Evolutionary conservation across 1,139 yeast genomes (phyloP).

Genomic region (Blastobotrys persicus): DNA sequence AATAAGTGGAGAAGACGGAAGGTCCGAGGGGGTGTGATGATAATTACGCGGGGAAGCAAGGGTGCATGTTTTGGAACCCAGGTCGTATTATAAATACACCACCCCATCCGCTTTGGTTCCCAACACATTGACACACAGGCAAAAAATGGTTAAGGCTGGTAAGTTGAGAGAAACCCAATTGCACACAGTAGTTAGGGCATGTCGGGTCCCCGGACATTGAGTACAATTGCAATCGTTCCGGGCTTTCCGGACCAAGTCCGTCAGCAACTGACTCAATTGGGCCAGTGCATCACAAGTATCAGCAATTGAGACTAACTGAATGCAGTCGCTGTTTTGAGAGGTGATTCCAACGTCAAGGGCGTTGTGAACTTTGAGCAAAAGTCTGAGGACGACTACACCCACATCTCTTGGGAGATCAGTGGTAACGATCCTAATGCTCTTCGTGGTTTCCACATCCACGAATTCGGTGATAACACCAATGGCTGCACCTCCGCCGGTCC

Average conservation of each 20-base stretch:
- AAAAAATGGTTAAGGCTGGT: slow-evolving; percentile 39
- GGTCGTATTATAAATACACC: slow-evolving; percentile 1
- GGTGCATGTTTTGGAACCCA: background rate
- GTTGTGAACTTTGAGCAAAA: slow-evolving; percentile 81
- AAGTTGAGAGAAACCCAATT: slow-evolving; percentile 19
- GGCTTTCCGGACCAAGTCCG: background rate
- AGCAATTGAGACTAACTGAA: too few species aligned
- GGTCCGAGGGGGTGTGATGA: background rate
- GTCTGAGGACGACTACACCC: slow-evolving; percentile 75
- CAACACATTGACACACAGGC: slow-evolving; percentile 5
- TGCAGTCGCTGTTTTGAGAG: slow-evolving; percentile 90
- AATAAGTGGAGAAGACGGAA: background rate
- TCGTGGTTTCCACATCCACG: slow-evolving; percentile 97
- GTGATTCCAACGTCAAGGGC: slow-evolving; percentile 88
- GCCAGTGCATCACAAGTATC: too few species aligned
- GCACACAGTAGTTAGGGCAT: background rate
- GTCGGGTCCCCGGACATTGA: too few species aligned
- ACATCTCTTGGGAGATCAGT: slow-evolving; percentile 77
- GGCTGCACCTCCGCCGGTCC: slow-evolving; percentile 99
- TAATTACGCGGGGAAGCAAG: background rate
- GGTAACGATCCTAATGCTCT: slow-evolving; percentile 86
- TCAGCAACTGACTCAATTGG: background rate
- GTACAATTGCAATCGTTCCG: background rate
- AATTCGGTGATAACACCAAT: slow-evolving; percentile 97
- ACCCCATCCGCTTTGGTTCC: slow-evolving; percentile 2